Conservation (phyloP, 106 monocot species). For the Dactylorhiza incarnata region DNA sequence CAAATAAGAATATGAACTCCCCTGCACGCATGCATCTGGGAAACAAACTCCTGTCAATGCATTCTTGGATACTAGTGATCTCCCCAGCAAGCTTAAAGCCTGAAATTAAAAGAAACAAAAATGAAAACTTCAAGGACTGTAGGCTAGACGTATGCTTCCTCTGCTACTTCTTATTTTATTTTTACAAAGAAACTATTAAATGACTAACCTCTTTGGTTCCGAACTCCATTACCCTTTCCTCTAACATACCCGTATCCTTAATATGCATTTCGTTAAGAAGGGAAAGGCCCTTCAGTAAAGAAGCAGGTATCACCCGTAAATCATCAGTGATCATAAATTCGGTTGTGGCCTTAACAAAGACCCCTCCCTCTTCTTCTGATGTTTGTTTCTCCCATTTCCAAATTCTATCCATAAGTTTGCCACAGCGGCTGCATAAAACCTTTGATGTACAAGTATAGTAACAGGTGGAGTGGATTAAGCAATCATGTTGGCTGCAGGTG, state of each 20-base stretch:
- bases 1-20: neutral
- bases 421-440: neutral
- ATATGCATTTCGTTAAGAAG: conserved; percentile 7
- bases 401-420: neutral
- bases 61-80: neutral
- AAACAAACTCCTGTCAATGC: neutral
- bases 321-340: conserved; percentile 18
- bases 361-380: conserved; percentile 5
- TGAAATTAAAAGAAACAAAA: neutral
- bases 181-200: neutral
- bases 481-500: neutral
- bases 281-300: neutral
- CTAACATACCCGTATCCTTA: conserved; percentile 1
- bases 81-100: neutral
- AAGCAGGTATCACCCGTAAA: conserved; percentile 16
- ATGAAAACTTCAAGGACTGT: too few relatives aligned
- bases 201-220: conserved; percentile 9
- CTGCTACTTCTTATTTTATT: too few relatives aligned
- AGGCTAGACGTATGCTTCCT: neutral
- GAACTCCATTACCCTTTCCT: neutral
- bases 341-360: conserved; percentile 11
- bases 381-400: neutral
- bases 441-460: neutral
- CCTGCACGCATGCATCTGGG: neutral
- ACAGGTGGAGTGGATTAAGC: neutral